Conservation (phyloP, 768 basidiomycete genomes). For the Lentinula boryana region DNA sequence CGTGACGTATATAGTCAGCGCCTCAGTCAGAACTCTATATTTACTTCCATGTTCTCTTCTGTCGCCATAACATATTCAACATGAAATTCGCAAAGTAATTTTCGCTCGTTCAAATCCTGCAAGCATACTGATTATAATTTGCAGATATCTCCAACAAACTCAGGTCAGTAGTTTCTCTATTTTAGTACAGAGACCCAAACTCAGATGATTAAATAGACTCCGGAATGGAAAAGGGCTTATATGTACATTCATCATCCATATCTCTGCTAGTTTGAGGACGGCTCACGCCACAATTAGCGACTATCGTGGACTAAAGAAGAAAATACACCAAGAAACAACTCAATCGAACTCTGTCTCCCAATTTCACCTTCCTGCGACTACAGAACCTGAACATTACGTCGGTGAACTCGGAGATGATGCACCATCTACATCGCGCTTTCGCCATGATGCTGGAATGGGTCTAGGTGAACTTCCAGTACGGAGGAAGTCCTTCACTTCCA, state of each 20-base stretch:
- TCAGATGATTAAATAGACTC: slow-evolving; percentile 35
- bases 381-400: background rate
- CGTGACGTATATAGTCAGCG: background rate
- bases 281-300: slow-evolving; percentile 36
- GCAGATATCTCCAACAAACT: slow-evolving; percentile 64
- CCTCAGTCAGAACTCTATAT: background rate
- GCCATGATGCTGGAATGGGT: slow-evolving; percentile 3
- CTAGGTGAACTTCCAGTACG: slow-evolving; percentile 1
- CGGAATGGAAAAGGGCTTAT: slow-evolving; percentile 71
- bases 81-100: slow-evolving; percentile 60
- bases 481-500: background rate
- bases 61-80: background rate
- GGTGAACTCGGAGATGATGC: slow-evolving; percentile 8
- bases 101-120: background rate
- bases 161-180: slow-evolving; percentile 34
- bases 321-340: slow-evolving; percentile 49
- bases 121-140: background rate
- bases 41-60: background rate
- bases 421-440: background rate
- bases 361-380: slow-evolving; percentile 8
- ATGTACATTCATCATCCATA: slow-evolving; percentile 33
- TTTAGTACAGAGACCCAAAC: background rate
- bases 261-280: background rate
- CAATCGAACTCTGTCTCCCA: slow-evolving; percentile 22
- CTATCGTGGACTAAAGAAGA: slow-evolving; percentile 66